These are phyloP conservation scores for Rhodamnia rubescens DNA, from an alignment of 345 rosid species.

Conservation along the genomic window DNA sequence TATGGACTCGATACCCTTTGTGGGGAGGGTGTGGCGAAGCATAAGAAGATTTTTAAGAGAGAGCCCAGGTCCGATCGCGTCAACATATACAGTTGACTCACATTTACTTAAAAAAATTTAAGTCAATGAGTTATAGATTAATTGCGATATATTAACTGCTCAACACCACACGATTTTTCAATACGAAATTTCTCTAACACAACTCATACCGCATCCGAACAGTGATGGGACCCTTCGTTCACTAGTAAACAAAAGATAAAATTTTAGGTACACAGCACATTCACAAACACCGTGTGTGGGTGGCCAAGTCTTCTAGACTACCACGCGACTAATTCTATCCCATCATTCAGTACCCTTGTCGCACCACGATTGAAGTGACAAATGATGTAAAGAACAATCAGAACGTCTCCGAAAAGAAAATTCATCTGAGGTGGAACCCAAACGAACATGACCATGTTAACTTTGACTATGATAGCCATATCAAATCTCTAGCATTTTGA, in stretches of 20 bases:
- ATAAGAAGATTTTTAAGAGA: fast-evolving
- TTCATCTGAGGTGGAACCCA: neutral
- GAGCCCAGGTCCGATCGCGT: fast-evolving
- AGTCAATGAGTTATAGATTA: fast-evolving
- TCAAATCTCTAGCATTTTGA: neutral
- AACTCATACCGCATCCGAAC: too few relatives aligned
- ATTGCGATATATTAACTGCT: neutral
- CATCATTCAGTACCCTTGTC: too few relatives aligned
- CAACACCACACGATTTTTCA: too few relatives aligned
- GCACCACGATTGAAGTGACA: neutral
- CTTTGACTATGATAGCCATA: neutral
- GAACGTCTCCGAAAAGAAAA: too few relatives aligned
- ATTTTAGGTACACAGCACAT: too few relatives aligned
- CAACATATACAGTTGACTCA: neutral
- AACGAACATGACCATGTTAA: neutral
- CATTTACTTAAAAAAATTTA: neutral
- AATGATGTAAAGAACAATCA: neutral
- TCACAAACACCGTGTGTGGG: too few relatives aligned
- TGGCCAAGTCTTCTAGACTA: too few relatives aligned
- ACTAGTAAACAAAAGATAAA: too few relatives aligned
- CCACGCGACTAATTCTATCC: too few relatives aligned
- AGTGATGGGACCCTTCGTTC: too few relatives aligned
- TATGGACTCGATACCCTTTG: neutral
- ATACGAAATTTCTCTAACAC: too few relatives aligned
- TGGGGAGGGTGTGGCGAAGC: neutral